A percentile compares a stretch with the other conserved stretches of the same genome.
Conservation (phyloP, 306 rosid species). For the Biancaea sappan region DNA sequence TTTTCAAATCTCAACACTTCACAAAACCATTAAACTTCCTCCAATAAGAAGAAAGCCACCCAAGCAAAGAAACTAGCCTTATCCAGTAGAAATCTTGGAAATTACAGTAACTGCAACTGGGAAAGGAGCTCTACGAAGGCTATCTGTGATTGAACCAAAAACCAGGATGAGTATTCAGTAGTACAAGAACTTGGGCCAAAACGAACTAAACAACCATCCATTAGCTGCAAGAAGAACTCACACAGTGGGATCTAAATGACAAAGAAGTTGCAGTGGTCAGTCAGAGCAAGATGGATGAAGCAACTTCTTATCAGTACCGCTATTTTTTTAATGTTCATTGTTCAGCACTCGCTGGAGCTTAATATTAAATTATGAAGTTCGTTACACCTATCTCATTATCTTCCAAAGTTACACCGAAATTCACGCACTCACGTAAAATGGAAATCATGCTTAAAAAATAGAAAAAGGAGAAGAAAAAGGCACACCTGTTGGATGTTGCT, state of each 20-base stretch:
- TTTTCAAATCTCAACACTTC: slow-evolving; percentile 19
- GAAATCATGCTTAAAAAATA: slow-evolving; percentile 4
- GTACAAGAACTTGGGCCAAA: background rate
- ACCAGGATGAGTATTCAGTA: slow-evolving; percentile 27
- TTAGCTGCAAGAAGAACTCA: slow-evolving; percentile 32
- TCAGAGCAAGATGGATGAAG: slow-evolving; percentile 17
- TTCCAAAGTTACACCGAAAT: slow-evolving; percentile 33
- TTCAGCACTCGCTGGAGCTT: slow-evolving; percentile 13
- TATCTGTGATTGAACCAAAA: slow-evolving; percentile 37
- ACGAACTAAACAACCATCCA: background rate
- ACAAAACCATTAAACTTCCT: too few relatives aligned
- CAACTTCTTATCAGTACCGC: background rate
- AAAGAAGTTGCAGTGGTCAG: slow-evolving; percentile 5
- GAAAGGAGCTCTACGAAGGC: slow-evolving; percentile 27
- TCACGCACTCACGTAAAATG: slow-evolving; percentile 14
- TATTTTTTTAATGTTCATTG: background rate
- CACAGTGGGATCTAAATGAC: slow-evolving; percentile 34
- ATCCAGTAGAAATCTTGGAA: slow-evolving; percentile 32
- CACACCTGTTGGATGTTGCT: slow-evolving; percentile 34
- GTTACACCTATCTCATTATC: slow-evolving; percentile 11
- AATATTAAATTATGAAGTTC: slow-evolving; percentile 22
- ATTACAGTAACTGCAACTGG: slow-evolving; percentile 21
- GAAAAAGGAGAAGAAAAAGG: background rate
- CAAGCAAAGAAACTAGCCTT: slow-evolving; percentile 26
- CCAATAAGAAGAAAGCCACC: slow-evolving; percentile 20